Conservation (phyloP, 2,329 filamentous ascomycete species). For the Stachybotrys chlorohalonatus region DNA sequence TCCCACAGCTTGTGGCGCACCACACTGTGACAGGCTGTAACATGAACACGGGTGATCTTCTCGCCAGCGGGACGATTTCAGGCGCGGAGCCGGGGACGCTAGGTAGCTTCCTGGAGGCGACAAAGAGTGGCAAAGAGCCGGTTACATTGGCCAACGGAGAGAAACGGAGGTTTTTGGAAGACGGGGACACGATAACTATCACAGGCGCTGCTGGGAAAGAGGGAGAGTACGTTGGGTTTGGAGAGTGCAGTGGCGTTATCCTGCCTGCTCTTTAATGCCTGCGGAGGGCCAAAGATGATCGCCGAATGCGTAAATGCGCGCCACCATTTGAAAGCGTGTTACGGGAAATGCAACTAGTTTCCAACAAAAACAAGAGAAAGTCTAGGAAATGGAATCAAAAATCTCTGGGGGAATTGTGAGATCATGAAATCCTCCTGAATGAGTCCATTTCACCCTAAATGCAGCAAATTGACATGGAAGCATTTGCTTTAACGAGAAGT, state of each 20-base stretch:
- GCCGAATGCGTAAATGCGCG: no score
- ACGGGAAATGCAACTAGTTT: no score
- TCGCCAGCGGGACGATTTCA: conserved; percentile 69
- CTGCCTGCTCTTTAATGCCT: conserved; percentile 12
- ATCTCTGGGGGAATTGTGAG: no score
- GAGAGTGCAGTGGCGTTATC: conserved; percentile 60
- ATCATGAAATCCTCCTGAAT: no score
- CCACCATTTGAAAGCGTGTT: no score
- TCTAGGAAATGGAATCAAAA: no score
- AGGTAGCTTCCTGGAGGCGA: conserved; percentile 67
- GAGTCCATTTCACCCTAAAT: no score
- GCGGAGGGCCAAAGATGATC: no score
- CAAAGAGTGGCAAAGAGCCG: conserved; percentile 55
- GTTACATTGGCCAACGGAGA: conserved; percentile 56
- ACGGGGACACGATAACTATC: conserved; percentile 63
- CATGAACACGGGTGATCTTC: conserved; percentile 62
- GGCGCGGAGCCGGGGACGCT: conserved; percentile 55
- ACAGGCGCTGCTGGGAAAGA: conserved; percentile 58
- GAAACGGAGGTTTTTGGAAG: conserved; percentile 61
- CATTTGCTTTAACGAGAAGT: no score
- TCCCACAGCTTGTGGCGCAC: conserved; percentile 70
- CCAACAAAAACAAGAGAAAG: no score
- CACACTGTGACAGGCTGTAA: conserved; percentile 66
- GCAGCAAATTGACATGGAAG: no score
- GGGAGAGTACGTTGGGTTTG: conserved; percentile 65